Evolutionary conservation across 805 yeast genomes (phyloP), one percentile per base, ranked within the genome.

Genomic region (Sungouiella thailandica): DNA sequence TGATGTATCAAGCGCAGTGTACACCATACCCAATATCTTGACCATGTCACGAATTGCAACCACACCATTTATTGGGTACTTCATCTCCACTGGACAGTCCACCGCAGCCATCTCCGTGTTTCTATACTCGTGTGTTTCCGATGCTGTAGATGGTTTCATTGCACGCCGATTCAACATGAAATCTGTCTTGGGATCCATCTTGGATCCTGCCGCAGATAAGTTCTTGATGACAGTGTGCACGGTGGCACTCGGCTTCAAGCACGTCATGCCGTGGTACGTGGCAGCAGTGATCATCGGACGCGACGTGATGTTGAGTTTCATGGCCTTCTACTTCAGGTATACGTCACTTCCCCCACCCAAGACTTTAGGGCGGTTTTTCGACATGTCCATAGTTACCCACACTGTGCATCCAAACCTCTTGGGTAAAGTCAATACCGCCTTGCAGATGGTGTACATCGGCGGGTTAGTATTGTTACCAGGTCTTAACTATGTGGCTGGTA

Each of bases 141-240:
- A 93, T 56, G 81, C 85, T 43, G 60, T 89, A 15, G 99, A 93
- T 57, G 99, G 99, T 0, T 84, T 61, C 50, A 76, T 94, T 42
- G 99, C 99, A 4, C 69, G 99, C 35, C 73, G 61, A 39, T 90
- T 59, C 65, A 78, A 86, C 36, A 65, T 83, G 71, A 74, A 78
- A 49, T 79, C 96, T 1, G 80, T 84, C 1, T 74, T 88, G 5
- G 99, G 99, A 0, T 81, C 96, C 0, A 80, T 93, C 11, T 65
- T 94, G 22, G 99, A 93, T 51, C 99, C 99, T 0, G 70, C 87
- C 62, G 99, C 98, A 0, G 99, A 93, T 55, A 93, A 93, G 55
- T 66, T 83, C 11, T 67, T 93, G 29, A 88, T 93, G 96, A 72
- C 90, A 14, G 76, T 84, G 0, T 77, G 95, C 32, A 89, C 97